Evolutionary conservation across 2,329 filamentous ascomycete species (phyloP).

Genomic region (Arthrocladium fulminans): DNA sequence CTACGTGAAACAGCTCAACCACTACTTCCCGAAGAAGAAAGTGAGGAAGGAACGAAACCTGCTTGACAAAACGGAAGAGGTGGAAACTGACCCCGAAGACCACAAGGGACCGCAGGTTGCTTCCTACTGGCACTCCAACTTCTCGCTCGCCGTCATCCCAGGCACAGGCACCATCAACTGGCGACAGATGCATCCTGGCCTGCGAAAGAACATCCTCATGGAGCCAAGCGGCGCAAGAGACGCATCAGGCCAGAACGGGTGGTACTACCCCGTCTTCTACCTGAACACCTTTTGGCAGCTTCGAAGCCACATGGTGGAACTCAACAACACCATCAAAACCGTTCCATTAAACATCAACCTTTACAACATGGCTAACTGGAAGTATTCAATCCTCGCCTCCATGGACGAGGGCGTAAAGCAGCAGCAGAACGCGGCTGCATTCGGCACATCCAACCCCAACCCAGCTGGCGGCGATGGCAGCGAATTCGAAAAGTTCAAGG

Average conservation of each 20-base stretch:
- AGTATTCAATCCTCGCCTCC: constrained; percentile 75
- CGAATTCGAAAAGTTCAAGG: constrained; percentile 96
- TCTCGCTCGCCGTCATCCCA: constrained; percentile 79
- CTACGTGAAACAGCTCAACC: constrained; percentile 75
- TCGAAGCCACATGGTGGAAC: constrained; percentile 75
- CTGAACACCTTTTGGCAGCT: constrained; percentile 98
- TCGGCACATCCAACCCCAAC: constrained; percentile 57
- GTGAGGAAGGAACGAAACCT: constrained; percentile 78
- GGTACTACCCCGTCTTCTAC: constrained; percentile 87
- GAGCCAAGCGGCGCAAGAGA: constrained; percentile 77
- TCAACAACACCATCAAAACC: constrained; percentile 80
- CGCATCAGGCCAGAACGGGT: constrained; percentile 73
- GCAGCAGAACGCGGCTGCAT: constrained; percentile 66
- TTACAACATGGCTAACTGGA: constrained; percentile 75
- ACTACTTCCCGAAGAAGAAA: constrained; percentile 89
- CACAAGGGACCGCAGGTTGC: constrained; percentile 59
- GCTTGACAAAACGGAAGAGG: constrained; percentile 44
- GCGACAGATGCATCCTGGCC: constrained; percentile 59
- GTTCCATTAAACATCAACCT: constrained; percentile 77
- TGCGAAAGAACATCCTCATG: constrained; percentile 67
- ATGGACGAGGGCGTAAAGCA: constrained; percentile 84
- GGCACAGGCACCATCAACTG: constrained; percentile 64
- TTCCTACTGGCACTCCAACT: constrained; percentile 92
- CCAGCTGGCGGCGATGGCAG: constrained; percentile 77
- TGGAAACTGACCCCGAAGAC: constrained; percentile 40